Conservation (phyloP, 1,284 basidiomycete species). For the Fistulinella cinereoalba region DNA sequence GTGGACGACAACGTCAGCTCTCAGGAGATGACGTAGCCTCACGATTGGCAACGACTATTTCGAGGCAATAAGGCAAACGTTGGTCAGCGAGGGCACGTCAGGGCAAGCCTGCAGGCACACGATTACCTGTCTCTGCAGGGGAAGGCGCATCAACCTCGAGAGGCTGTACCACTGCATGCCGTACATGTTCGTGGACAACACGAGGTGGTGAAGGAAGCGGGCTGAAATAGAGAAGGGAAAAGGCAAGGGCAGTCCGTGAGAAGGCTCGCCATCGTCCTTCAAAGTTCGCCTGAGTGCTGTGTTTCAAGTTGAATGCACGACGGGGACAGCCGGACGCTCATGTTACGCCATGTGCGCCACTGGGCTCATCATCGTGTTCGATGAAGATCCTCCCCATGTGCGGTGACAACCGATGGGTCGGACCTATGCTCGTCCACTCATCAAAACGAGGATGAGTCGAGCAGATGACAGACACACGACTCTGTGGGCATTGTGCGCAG, state of each 20-base stretch:
- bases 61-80: conserved; percentile 24
- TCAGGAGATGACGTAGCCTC: conserved; percentile 30
- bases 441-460: conserved; percentile 24
- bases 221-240: conserved; percentile 7
- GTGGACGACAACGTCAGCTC: conserved; percentile 4
- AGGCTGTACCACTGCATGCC: conserved; percentile 17
- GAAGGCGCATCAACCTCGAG: conserved; percentile 2
- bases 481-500: conserved; percentile 12
- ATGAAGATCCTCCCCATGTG: not conserved
- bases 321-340: conserved; percentile 2
- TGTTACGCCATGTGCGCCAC: not conserved
- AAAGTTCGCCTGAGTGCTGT: conserved; percentile 4
- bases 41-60: conserved; percentile 14
- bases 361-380: conserved; percentile 4
- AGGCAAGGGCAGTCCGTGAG: conserved; percentile 8
- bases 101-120: conserved; percentile 10
- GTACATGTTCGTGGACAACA: conserved; percentile 21
- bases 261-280: conserved; percentile 7
- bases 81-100: conserved; percentile 11
- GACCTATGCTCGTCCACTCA: conserved; percentile 13
- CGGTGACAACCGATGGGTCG: too few species aligned
- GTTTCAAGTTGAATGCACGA: conserved; percentile 7
- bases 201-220: conserved; percentile 24
- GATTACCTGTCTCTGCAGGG: conserved; percentile 8
- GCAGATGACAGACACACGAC: conserved; percentile 13